A percentile compares a stretch with the other conserved stretches of the same genome.
Conservation (phyloP, 2,329 filamentous ascomycete species). For the Fusarium virguliforme region DNA sequence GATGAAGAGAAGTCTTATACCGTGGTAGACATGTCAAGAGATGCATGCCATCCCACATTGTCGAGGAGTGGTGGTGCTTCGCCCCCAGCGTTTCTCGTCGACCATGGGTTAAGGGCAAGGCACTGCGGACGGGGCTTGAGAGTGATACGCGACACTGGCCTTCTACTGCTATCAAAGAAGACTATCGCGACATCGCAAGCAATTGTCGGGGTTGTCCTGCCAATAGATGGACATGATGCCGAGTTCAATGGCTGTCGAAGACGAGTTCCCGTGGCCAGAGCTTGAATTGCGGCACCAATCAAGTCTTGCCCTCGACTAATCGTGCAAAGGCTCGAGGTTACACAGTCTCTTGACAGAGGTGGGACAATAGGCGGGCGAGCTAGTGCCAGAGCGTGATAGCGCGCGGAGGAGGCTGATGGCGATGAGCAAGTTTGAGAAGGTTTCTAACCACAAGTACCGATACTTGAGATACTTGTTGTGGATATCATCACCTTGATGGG, state of each 20-base stretch:
- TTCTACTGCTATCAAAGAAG: too few species aligned
- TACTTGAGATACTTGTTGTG: conserved; percentile 53
- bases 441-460: conserved; percentile 60
- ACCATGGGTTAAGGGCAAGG: too few species aligned
- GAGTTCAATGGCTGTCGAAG: background rate
- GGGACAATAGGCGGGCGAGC: background rate
- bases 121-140: too few species aligned
- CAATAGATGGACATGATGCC: background rate
- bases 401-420: background rate
- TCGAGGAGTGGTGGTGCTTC: background rate
- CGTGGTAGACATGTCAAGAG: background rate
- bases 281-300: background rate
- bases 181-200: background rate
- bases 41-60: background rate
- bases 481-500: background rate
- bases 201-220: background rate
- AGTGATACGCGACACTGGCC: too few species aligned
- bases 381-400: conserved; percentile 18
- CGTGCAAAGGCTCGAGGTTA: background rate
- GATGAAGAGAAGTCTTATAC: background rate
- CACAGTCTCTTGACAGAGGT: background rate
- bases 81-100: background rate
- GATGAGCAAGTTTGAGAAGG: conserved; percentile 69
- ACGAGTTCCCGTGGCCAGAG: background rate
- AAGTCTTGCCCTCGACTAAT: background rate